Base-by-base conservation (phyloP, 352 stramenopile genomes). In the Phytopythium oedochilum region DNA sequence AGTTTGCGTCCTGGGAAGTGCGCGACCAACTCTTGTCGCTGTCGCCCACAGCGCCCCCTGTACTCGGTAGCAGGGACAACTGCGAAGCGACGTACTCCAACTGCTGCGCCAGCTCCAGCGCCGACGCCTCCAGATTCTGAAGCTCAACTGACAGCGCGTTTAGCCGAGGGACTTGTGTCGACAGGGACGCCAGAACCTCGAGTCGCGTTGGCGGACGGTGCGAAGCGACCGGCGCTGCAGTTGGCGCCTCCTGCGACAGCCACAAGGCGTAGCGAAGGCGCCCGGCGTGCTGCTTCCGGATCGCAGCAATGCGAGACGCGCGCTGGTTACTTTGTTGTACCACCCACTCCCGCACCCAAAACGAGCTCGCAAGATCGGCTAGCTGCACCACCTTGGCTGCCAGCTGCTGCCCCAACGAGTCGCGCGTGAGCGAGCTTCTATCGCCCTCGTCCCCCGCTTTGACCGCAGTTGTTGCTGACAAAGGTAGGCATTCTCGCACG, bases 51-150 rank as follows among this genome's bases (percentile, higher is more conserved):
- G 18, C n/a, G 11, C 18, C 31, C 5, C 35, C 32, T 8, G 26
- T 47, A 20, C 32, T 62, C n/a, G 39, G 0, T 17, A 45, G 22
- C 22, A 31, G 2, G 4, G 40, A 46, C 6, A 77, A 36, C 35
- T 68, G 65, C 35, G 69, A 78, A 2, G 62, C 64, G 34, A 77
- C 36, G 50, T 77, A 78, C 44, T 83, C 73, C 64, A 86, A 55
- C 54, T 84, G 73, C 48, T 86, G 73, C 9, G 68, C 66, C 47
- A 80, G 46, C 55, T 84, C 75, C 35, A 80, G 60, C 18, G 76
- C 64, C 5, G 53, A 60, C 15, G 61, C 63, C 60, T 83, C 60
- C 26, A 77, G 31, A 11, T 38, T 29, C 28, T 42, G 32, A 54
- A 79, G 69, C 15, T 84, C 66, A 5, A 50, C 59, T 12, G 77